These are phyloP conservation scores for Fusarium oligoseptatum DNA, from an alignment of 2,329 filamentous ascomycete genomes.

Conservation along the genomic window DNA sequence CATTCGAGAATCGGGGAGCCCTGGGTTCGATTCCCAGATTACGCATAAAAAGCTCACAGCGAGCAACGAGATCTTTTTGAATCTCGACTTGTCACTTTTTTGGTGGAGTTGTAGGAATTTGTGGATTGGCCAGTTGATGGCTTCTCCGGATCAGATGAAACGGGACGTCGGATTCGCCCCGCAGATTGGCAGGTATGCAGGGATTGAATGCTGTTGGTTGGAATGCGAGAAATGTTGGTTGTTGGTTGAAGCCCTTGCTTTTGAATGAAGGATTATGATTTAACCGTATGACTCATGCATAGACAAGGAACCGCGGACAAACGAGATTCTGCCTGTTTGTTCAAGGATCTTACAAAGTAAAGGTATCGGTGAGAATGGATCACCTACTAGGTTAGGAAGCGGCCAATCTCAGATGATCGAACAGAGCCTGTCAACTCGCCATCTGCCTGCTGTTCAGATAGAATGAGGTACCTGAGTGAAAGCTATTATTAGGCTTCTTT, in stretches of 20 bases:
- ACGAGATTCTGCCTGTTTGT: background rate
- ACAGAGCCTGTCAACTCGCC: background rate
- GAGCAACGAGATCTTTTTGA: background rate
- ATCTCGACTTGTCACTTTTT: background rate
- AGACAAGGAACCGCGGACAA: background rate
- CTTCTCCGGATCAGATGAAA: background rate
- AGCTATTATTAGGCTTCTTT: background rate
- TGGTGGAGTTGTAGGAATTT: background rate
- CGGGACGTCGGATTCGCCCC: background rate
- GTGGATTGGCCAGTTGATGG: background rate
- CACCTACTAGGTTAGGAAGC: background rate
- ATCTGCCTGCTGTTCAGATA: background rate
- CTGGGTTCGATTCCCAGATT: constrained; percentile 32
- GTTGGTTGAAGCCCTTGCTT: background rate
- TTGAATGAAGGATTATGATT: constrained; percentile 8
- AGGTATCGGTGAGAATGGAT: background rate
- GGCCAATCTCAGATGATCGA: background rate
- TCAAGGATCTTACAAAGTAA: background rate
- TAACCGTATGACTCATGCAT: background rate
- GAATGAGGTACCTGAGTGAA: background rate
- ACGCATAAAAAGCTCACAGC: background rate
- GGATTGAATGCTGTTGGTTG: background rate
- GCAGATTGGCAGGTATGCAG: background rate
- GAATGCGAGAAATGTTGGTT: background rate
- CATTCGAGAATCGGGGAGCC: constrained; percentile 24